A percentile compares a stretch with the other conserved stretches of the same genome.
These are phyloP conservation scores for Colletotrichum aenigma DNA, from an alignment of 2,329 filamentous ascomycete species.

Conservation along the genomic window DNA sequence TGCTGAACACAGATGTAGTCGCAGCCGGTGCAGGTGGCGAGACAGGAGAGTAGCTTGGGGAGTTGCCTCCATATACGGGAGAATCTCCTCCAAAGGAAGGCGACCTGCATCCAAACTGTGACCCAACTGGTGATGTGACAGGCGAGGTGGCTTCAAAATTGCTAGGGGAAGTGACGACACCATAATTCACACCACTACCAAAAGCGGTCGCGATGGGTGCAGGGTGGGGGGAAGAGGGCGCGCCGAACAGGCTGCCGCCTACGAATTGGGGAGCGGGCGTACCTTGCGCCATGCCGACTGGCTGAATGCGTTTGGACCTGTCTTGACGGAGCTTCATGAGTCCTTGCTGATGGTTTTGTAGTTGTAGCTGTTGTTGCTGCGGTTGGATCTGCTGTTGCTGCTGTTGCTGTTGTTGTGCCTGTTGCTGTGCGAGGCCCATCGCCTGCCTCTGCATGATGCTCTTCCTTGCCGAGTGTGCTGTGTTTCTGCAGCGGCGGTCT, in stretches of 20 bases:
- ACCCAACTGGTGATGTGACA: not conserved
- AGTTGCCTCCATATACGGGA: not conserved
- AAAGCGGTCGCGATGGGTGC: not conserved
- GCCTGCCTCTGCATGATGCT: not conserved
- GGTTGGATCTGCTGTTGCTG: not conserved
- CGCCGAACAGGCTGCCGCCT: not conserved
- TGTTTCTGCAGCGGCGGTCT: not conserved
- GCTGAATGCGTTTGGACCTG: not conserved
- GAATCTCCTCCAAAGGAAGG: not conserved
- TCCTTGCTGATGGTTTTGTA: rapidly evolving
- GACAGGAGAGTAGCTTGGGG: not conserved
- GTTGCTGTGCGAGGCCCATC: not conserved
- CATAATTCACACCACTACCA: not conserved
- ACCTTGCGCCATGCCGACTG: not conserved
- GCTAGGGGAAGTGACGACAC: not conserved
- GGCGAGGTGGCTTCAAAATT: not conserved
- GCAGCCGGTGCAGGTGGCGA: not conserved
- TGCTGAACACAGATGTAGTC: not conserved
- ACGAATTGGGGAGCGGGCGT: not conserved
- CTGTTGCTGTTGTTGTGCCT: not conserved
- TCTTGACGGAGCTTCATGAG: not conserved
- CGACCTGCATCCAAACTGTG: not conserved
- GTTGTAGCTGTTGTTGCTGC: not conserved
- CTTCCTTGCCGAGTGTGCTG: not conserved
- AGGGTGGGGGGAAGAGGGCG: not conserved